Percentiles rank a stretch among this genome's conserved stretches.
These are phyloP conservation scores for Gliomastix tumulicola DNA, from an alignment of 2,329 filamentous ascomycete species.

Conservation along the genomic window DNA sequence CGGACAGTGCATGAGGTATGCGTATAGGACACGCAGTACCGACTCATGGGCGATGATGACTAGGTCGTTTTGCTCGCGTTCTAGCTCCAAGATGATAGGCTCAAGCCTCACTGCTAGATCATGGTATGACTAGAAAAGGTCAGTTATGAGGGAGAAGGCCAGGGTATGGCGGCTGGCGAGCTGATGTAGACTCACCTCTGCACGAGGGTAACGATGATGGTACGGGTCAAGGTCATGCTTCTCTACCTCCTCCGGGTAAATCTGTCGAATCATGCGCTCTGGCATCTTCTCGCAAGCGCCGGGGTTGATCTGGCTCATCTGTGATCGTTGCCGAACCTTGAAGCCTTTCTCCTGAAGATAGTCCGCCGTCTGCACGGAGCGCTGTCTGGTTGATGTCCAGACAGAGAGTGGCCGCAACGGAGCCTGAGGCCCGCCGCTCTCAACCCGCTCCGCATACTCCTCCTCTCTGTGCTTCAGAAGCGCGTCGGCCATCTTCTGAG, in stretches of 20 bases:
- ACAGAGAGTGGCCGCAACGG: slow-evolving; percentile 77
- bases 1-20: slow-evolving; percentile 97
- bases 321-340: slow-evolving; percentile 82
- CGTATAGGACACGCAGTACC: slow-evolving; percentile 93
- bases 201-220: slow-evolving; percentile 90
- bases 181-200: slow-evolving; percentile 57
- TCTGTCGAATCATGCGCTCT: slow-evolving; percentile 68
- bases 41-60: slow-evolving; percentile 97
- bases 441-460: slow-evolving; percentile 64
- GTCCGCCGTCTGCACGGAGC: slow-evolving; percentile 85
- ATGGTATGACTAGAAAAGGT: slow-evolving; percentile 94
- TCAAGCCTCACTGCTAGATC: slow-evolving; percentile 96
- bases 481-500: slow-evolving; percentile 77
- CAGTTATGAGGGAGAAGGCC: too few relatives aligned
- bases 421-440: slow-evolving; percentile 58
- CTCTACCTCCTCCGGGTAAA: slow-evolving; percentile 84
- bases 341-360: slow-evolving; percentile 74
- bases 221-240: slow-evolving; percentile 95
- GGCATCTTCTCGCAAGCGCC: slow-evolving; percentile 93
- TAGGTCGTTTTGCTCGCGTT: slow-evolving; percentile 95
- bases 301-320: slow-evolving; percentile 96
- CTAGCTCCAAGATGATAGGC: slow-evolving; percentile 93
- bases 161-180: too few relatives aligned
- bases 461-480: slow-evolving; percentile 77
- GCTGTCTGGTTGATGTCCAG: slow-evolving; percentile 88